Evolutionary conservation across 2,329 filamentous ascomycete species (phyloP), one percentile per base, ranked within the genome.

Genomic region (Diaporthe sp.): DNA sequence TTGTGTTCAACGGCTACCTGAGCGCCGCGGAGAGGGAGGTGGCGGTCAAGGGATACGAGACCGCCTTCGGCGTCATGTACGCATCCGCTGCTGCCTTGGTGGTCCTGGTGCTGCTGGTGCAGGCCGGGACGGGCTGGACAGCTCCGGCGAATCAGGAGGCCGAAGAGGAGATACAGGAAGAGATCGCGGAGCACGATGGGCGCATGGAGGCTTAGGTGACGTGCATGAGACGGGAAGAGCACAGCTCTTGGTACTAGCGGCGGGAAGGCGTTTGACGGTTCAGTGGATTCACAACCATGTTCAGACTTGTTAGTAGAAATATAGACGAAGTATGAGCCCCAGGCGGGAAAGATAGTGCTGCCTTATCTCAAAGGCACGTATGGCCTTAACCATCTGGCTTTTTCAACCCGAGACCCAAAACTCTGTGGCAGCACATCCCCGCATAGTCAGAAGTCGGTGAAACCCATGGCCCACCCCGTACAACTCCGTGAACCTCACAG

Each of bases 51-150:
- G 86, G 86, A 6, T 91, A 91, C 75, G 86, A 86, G 28, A 80
- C 79, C 13, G 87, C 89, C 0, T 80, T 88, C 22, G 82, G 79
- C 71, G 83, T 84, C 3, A 81, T 90, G 31, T 91, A 90, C 81
- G 84, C 83, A 76, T 84, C 86, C 15, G 88, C 88, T 0, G 87
- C 87, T 2, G 81, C 81, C 3, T 71, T 90, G 60, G 84, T 84
- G 3, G 75, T 88, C 4, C 37, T 86, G 6, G 86, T 90, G 5
- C 68, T 89, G 60, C 58, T 85, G 2, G 73, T 89, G 46, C 89
- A 91, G 82, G 87, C 87, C 1, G 84, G 83, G 10, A 88, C 89
- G 12, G 89, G 89, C 3, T 89, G 88, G 88, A 83, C 81, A n/a
- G 85, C 83, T 1, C 86, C 87, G 0, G 78, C 71, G 13, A 78